Percentiles rank a stretch among this genome's conserved stretches.
Conservation (phyloP, 1,139 yeast species). For the Arxiozyma slooffiae region DNA sequence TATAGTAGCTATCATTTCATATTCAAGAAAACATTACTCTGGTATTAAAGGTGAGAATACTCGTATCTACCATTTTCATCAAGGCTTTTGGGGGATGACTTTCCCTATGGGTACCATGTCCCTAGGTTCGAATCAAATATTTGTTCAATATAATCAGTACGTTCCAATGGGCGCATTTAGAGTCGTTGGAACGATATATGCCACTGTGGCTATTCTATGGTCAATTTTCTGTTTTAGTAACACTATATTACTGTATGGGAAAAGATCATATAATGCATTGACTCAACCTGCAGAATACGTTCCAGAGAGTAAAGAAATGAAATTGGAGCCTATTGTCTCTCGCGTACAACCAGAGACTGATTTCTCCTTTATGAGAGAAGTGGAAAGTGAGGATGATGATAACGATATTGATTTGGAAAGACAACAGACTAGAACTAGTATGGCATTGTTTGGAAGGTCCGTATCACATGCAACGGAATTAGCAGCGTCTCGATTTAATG, state of each 20-base stretch:
- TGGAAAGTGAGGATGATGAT: no score
- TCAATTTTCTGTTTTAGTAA: conserved; percentile 17
- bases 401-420: not conserved
- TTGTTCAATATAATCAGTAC: conserved; percentile 34
- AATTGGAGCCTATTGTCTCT: not conserved
- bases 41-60: no score
- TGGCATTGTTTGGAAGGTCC: not conserved
- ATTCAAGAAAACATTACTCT: conserved; percentile 10
- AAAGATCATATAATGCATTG: not conserved
- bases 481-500: not conserved
- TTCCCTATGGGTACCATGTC: conserved; percentile 86
- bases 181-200: conserved; percentile 54
- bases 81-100: conserved; percentile 77
- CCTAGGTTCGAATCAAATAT: conserved; percentile 45
- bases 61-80: conserved; percentile 39
- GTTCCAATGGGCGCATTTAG: conserved; percentile 39
- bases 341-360: not conserved
- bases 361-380: conserved; percentile 3
- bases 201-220: conserved; percentile 30
- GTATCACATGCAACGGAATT: not conserved
- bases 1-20: conserved; percentile 35
- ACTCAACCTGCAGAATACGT: not conserved
- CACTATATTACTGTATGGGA: conserved; percentile 5
- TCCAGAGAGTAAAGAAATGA: no score
- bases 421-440: not conserved